These are phyloP conservation scores for Boechera divaricarpa DNA, from an alignment of 345 rosid genomes.

Conservation along the genomic window DNA sequence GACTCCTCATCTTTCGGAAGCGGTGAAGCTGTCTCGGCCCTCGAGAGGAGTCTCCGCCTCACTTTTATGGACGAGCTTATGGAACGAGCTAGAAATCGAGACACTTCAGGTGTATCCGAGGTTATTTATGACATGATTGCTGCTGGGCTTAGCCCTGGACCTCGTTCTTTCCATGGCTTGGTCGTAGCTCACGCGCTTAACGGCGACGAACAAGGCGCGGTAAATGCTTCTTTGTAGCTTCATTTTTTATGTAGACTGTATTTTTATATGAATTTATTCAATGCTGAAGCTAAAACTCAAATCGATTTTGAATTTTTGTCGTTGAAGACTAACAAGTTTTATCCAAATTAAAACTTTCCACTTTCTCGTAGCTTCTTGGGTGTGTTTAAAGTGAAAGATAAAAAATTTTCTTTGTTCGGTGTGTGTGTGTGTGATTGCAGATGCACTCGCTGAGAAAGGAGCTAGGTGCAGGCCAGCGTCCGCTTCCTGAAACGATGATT, in stretches of 20 bases:
- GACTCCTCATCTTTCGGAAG: conserved; percentile 16
- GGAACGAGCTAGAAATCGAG: conserved; percentile 78
- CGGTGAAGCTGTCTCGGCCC: conserved; percentile 47
- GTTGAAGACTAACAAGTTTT: conserved; percentile 6
- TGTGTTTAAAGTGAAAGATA: background rate
- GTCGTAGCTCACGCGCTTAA: conserved; percentile 69
- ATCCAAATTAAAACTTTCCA: background rate
- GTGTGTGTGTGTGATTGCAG: conserved; percentile 52
- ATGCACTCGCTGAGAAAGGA: conserved; percentile 89
- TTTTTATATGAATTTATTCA: background rate
- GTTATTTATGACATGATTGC: conserved; percentile 96
- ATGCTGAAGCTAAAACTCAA: background rate
- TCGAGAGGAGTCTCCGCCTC: conserved; percentile 82
- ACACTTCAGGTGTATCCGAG: conserved; percentile 65
- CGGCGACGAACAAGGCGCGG: conserved; percentile 92
- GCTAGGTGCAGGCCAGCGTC: conserved; percentile 77
- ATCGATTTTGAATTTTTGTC: background rate
- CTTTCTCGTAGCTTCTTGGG: background rate
- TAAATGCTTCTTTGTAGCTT: conserved; percentile 32
- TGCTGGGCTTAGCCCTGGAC: conserved; percentile 90
- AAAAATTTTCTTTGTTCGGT: conserved; percentile 12
- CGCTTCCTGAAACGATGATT: conserved; percentile 84
- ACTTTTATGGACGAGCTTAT: conserved; percentile 95
- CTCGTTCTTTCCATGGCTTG: conserved; percentile 92
- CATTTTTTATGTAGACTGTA: background rate